Conservation (phyloP, 768 basidiomycete species). For the Candolleomyces aberdarensis region DNA sequence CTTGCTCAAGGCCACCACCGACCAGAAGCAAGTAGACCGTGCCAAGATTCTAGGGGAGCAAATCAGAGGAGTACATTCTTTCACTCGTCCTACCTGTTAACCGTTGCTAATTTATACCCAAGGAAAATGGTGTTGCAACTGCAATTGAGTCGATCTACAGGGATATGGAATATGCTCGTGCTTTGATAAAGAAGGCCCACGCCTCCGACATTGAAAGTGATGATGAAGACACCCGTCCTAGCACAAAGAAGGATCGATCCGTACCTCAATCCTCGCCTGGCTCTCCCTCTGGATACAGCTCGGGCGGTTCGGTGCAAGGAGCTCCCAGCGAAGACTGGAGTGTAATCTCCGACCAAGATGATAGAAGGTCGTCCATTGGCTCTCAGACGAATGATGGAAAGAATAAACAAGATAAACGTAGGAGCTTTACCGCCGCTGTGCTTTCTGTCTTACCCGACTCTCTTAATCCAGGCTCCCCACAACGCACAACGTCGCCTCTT, state of each 20-base stretch:
- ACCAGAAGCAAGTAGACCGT: conserved; percentile 83
- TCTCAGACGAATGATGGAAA: conserved; percentile 43
- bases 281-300: conserved; percentile 51
- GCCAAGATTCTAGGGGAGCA: conserved; percentile 83
- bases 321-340: conserved; percentile 82
- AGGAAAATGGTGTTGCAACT: conserved; percentile 94
- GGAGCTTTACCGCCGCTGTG: conserved; percentile 59
- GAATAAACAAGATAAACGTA: conserved; percentile 48
- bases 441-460: conserved; percentile 61
- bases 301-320: conserved; percentile 49
- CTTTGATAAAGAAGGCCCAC: conserved; percentile 66
- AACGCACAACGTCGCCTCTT: conserved; percentile 35
- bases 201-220: conserved; percentile 32
- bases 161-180: conserved; percentile 91
- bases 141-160: conserved; percentile 96
- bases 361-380: conserved; percentile 51
- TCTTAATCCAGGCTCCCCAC: conserved; percentile 39
- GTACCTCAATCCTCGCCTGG: conserved; percentile 28
- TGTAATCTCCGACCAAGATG: conserved; percentile 77
- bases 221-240: conserved; percentile 29
- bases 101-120: conserved; percentile 8
- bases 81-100: background rate
- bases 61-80: conserved; percentile 66
- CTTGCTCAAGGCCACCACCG: conserved; percentile 76
- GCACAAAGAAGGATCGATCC: conserved; percentile 34